Evolutionary conservation across 805 yeast genomes (phyloP), one percentile per base, ranked within the genome.

Genomic region (Grigorovia jiainica): DNA sequence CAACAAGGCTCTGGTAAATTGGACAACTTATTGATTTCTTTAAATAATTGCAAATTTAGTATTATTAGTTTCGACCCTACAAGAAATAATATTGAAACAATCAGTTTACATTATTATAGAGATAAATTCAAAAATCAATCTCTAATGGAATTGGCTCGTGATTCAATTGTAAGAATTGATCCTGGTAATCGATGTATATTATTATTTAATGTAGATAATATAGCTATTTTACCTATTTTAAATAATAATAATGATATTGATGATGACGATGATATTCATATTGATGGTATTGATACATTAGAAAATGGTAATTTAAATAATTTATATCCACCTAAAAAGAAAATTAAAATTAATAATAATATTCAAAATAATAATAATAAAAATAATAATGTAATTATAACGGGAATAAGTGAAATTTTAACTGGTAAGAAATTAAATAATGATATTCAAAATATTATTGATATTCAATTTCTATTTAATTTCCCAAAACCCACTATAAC

Each of bases 61-160:
- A 62, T 89, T 15, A 61, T 90, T 23, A 70, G 71, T 42, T 92
- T 95, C 85, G 81, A 87, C 52, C 58, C 61, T 4, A 60, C 54
- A 4, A 56, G 52, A n/a, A 68, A 76, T 48, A 52, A 72, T 1
- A 67, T 90, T n/a, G 67, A 72, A 20, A 85, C 96, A 0, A 71
- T 77, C 1, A 83, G 95, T 39, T 65, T 92, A 40, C 98, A 92
- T 63, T 87, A 75, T 57, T 92, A 89, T 60, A 97, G 90, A 52
- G 74, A 76, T 35, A 75, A 76, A 20, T 66, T 87, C 39, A 72
- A 71, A 34, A 66, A 70, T 27, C 53, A 70, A 9, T 70, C 78
- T 2, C 64, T 71, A 7, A 40, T 54, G 13, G 50, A 51, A n/a
- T 52, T 64, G 35, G 47, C 57, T 1, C 36, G 46, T 16, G 58